Conservation (phyloP, 208 protist species). For the Trypanosomatidae sp. region DNA sequence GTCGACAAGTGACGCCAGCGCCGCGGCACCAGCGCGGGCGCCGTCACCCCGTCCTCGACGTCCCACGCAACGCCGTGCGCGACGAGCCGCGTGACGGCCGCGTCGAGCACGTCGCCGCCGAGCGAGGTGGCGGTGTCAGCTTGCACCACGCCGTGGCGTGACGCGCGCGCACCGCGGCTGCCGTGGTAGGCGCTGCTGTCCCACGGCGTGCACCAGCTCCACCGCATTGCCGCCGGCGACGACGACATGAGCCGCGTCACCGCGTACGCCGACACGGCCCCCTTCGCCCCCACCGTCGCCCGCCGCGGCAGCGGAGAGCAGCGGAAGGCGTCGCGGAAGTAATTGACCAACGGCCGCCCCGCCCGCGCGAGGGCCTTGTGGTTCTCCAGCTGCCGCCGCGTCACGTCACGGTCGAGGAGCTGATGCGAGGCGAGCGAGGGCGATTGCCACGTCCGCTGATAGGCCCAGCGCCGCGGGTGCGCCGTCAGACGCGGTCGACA, state of each 20-base stretch:
- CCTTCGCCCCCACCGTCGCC: conserved; percentile 8
- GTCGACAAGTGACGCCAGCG: conserved; percentile 21
- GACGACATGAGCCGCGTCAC: conserved; percentile 50
- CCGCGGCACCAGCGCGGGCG: conserved; percentile 37
- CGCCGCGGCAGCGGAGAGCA: conserved; percentile 13
- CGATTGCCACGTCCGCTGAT: conserved; percentile 31
- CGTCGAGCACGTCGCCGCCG: conserved; percentile 51
- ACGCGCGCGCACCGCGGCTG: conserved; percentile 13
- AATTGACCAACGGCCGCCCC: conserved; percentile 55
- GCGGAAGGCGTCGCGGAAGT: conserved; percentile 58
- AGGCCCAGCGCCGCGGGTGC: conserved; percentile 2
- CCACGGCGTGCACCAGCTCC: conserved; percentile 55
- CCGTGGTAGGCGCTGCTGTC: conserved; percentile 10
- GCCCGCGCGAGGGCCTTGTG: conserved; percentile 62
- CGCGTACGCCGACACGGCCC: conserved; percentile 23
- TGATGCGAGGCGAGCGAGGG: conserved; percentile 53
- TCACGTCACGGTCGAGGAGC: conserved; percentile 66
- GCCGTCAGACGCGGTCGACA: neutral
- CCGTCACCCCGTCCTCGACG: conserved; percentile 51
- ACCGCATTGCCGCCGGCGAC: conserved; percentile 12
- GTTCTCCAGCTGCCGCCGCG: conserved; percentile 44
- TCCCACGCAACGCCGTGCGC: conserved; percentile 79
- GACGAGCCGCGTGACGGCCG: conserved; percentile 33
- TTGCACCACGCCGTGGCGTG: conserved; percentile 59
- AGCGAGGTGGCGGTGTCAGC: conserved; percentile 20